Evolutionary conservation across 2,329 filamentous ascomycete genomes (phyloP).

Genomic region (Tolypocladium album): DNA sequence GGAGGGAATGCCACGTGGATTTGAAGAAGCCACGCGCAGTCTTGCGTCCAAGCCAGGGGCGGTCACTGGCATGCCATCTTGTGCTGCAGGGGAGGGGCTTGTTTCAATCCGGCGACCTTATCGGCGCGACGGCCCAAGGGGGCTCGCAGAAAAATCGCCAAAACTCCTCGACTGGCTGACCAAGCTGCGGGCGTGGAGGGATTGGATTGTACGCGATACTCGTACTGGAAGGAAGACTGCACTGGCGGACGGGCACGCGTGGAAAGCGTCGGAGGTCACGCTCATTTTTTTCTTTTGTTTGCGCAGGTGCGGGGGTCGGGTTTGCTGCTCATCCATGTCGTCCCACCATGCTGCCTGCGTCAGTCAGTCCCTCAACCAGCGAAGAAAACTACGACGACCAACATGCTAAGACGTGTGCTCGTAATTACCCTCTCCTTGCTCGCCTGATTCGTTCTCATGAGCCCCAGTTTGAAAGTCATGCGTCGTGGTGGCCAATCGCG

Average conservation of each 20-base stretch:
- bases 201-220: too few species aligned
- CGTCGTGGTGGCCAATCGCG: not conserved
- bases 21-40: constrained; percentile 5
- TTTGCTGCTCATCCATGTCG: not conserved
- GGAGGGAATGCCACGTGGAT: constrained; percentile 9
- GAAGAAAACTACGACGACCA: too few species aligned
- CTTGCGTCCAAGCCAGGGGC: not conserved
- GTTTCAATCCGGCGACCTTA: not conserved
- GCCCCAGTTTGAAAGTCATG: not conserved
- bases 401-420: too few species aligned
- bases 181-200: not conserved
- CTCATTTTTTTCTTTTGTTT: not conserved
- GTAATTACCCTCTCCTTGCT: not conserved
- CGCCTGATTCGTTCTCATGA: not conserved
- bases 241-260: not conserved
- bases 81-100: not conserved
- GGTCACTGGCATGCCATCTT: not conserved
- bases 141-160: not conserved
- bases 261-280: too few species aligned
- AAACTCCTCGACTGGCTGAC: not conserved
- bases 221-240: not conserved
- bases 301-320: not conserved
- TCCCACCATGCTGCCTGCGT: not conserved
- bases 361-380: not conserved
- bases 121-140: not conserved